Conservation (phyloP, 768 basidiomycete species). For the Phanerochaete sordida region DNA sequence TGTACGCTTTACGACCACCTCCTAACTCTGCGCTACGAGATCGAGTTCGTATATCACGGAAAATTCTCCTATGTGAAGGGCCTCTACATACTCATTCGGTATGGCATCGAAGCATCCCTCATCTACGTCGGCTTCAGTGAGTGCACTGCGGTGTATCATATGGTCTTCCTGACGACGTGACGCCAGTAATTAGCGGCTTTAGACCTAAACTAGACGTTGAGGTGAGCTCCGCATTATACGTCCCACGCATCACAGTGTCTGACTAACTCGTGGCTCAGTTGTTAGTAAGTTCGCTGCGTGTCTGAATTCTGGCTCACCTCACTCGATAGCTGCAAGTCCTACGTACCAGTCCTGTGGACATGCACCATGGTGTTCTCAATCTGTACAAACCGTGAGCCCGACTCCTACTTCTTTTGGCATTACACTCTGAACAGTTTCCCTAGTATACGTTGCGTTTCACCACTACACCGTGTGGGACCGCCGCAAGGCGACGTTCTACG, state of each 20-base stretch:
- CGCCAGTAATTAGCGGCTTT: neutral
- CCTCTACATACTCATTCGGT: neutral
- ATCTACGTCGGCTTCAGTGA: neutral
- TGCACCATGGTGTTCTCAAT: neutral
- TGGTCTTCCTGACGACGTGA: neutral
- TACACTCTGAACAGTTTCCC: neutral
- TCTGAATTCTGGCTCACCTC: neutral
- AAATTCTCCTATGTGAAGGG: neutral
- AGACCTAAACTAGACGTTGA: neutral
- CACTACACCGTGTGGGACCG: neutral
- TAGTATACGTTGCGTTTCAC: neutral
- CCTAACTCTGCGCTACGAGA: neutral
- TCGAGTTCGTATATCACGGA: neutral
- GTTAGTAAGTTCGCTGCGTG: no score
- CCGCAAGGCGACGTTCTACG: neutral
- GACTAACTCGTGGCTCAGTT: neutral
- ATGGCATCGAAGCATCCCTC: neutral
- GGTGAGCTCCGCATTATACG: neutral
- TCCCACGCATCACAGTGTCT: neutral
- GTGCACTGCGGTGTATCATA: neutral
- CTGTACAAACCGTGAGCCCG: neutral
- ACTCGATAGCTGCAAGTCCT: neutral
- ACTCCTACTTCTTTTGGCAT: neutral
- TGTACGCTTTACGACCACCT: neutral
- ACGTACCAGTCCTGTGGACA: neutral